Percentiles rank a stretch among this genome's conserved stretches.
phyloP scores from a whole-genome alignment of 2,329 filamentous ascomycete genomes.

The Colletotrichum sansevieriae region DNA sequence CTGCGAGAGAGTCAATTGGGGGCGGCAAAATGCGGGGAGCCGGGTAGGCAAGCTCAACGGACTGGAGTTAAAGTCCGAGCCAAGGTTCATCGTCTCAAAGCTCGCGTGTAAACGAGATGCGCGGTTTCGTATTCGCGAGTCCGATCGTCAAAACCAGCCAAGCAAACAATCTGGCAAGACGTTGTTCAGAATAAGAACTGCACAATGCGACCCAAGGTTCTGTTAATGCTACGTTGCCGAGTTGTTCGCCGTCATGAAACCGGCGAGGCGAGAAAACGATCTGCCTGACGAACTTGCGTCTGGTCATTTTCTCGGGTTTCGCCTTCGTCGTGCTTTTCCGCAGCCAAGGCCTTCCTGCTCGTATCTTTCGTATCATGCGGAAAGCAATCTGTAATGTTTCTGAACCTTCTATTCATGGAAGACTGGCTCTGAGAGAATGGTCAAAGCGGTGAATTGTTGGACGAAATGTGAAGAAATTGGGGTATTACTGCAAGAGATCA shows the following conservation, averaged over 20 bases:
- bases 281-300: not conserved
- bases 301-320: not conserved
- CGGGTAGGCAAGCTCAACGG: slow-evolving; percentile 12
- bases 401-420: too few relatives aligned
- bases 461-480: too few relatives aligned
- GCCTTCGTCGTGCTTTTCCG: not conserved
- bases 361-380: too few relatives aligned
- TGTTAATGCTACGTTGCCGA: not conserved
- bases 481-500: too few relatives aligned
- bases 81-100: slow-evolving; percentile 15
- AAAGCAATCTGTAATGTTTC: too few relatives aligned
- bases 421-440: too few relatives aligned
- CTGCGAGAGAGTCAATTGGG: not conserved
- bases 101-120: slow-evolving; percentile 9
- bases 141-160: slow-evolving; percentile 15
- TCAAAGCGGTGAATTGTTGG: too few relatives aligned
- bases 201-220: not conserved
- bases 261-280: not conserved
- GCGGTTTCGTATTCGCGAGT: slow-evolving; percentile 28
- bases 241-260: not conserved
- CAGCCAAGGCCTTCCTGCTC: not conserved
- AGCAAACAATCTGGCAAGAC: not conserved
- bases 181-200: not conserved
- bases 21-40: slow-evolving; percentile 20
- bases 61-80: slow-evolving; percentile 8